Evolutionary conservation across 202 grass and related monocot genomes (phyloP).

Genomic region (Panicum hallii): DNA sequence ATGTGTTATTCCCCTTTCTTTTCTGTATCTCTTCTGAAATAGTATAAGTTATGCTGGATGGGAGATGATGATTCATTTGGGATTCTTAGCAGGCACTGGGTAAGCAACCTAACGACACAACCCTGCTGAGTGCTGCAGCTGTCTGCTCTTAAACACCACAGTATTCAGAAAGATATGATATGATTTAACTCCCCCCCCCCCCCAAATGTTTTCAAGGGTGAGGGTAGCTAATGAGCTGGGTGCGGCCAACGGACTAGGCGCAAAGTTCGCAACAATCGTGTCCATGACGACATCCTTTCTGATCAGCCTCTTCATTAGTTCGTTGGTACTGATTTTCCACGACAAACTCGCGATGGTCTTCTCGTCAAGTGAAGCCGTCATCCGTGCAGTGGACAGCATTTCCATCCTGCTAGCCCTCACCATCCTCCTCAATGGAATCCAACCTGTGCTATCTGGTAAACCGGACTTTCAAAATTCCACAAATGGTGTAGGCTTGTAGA

Average conservation of each 20-base stretch:
- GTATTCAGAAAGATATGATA: neutral
- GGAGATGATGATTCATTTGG: slow-evolving; percentile 77
- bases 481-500: neutral
- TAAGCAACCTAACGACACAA: slow-evolving; percentile 6
- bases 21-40: neutral
- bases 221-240: slow-evolving; percentile 72
- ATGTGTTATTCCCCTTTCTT: neutral
- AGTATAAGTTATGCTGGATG: slow-evolving; percentile 45
- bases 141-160: neutral
- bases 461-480: neutral
- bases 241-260: slow-evolving; percentile 51
- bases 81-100: slow-evolving; percentile 67
- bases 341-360: slow-evolving; percentile 59
- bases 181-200: neutral
- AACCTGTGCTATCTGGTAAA: slow-evolving; percentile 72
- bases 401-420: slow-evolving; percentile 52
- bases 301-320: slow-evolving; percentile 54
- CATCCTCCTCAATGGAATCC: slow-evolving; percentile 68
- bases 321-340: slow-evolving; percentile 45
- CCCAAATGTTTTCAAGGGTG: slow-evolving; percentile 40
- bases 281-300: slow-evolving; percentile 47
- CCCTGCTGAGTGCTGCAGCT: neutral
- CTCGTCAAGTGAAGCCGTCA: slow-evolving; percentile 51
- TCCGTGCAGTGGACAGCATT: slow-evolving; percentile 54
- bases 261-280: slow-evolving; percentile 58